Evolutionary conservation across 768 basidiomycete genomes (phyloP).

Genomic region (Lactifluus subvellereus): DNA sequence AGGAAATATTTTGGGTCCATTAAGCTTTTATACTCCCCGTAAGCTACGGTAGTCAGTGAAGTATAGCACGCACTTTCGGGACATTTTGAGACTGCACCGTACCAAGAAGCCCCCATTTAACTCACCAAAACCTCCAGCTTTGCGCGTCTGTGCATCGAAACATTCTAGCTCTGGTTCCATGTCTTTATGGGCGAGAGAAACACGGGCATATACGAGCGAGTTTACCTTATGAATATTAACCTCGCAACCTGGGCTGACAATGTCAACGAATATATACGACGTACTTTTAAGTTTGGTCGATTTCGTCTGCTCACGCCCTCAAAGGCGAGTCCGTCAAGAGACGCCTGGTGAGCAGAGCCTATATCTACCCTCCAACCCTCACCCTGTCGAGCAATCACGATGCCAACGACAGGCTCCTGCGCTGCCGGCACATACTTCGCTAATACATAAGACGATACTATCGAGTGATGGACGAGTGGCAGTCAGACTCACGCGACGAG

Average conservation of each 20-base stretch:
- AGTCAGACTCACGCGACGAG: constrained; percentile 64
- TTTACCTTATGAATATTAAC: constrained; percentile 57
- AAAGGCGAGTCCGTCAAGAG: constrained; percentile 86
- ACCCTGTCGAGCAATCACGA: constrained; percentile 71
- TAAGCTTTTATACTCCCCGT: constrained; percentile 42
- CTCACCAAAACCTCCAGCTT: constrained; percentile 90
- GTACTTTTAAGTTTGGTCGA: constrained; percentile 87
- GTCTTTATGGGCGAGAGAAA: constrained; percentile 91
- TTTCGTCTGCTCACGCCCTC: constrained; percentile 95
- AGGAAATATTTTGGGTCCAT: constrained; percentile 79
- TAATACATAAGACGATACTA: constrained; percentile 5
- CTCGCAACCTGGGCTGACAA: neutral
- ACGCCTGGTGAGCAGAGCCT: constrained; percentile 79
- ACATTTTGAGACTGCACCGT: constrained; percentile 77
- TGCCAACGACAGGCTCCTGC: constrained; percentile 85
- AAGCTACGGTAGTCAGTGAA: neutral
- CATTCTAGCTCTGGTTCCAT: constrained; percentile 99
- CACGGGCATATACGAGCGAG: constrained; percentile 82
- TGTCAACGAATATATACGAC: neutral
- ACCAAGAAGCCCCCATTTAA: constrained; percentile 84
- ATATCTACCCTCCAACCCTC: constrained; percentile 95
- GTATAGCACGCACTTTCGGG: constrained; percentile 62
- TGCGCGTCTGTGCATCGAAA: constrained; percentile 88
- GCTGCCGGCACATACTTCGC: constrained; percentile 83
- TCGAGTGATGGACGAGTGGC: neutral